Evolutionary conservation across 208 protist species (phyloP), one percentile per base, ranked within the genome.

Genomic region (Porcisia deanei): DNA sequence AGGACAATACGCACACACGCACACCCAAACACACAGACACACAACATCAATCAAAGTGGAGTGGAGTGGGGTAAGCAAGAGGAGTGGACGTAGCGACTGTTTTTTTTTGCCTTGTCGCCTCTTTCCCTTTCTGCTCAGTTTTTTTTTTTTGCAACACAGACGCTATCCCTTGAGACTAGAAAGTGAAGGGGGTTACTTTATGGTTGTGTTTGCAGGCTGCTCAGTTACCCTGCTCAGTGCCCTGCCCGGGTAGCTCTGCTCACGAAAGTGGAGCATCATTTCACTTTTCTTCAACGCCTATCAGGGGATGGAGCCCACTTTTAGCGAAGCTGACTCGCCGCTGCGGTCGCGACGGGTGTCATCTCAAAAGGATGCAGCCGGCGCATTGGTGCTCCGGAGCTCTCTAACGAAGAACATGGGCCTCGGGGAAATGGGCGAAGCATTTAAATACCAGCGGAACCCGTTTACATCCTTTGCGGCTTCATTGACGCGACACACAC

Each of bases 201-300:
- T 25, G 61, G 20, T 9, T 41, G 39, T 66, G 61, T 0, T 49
- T 45, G 5, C 37, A 66, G 8, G 10, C 10, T 5, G 10, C 47
- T 52, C 10, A 12, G 47, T 52, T 30, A 0, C 30, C 30, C 14
- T 41, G 30, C 41, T 4, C 10, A 43, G 59, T 64, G 59, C 34
- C 4, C 16, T 30, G 7, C 5, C 61, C 20, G 5, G 4, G 34
- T 34, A 34, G 16, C 61, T 49, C 39, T 66, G 61, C 61, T 2
- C 6, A 43, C 7, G 30, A 20, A 25, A 47, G 61, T 18, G 39
- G 30, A 30, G 61, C 61, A 25, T 14, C 25, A 2, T 66, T 25
- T 22, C 3, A 52, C 3, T 70, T 80, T 71, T 63, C n/a, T 80
- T 80, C 34, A n/a, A 18, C 43, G 30, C 49, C n/a, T 65, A 5